Conservation (phyloP, 2,329 filamentous ascomycete genomes). For the Periconia sp. region DNA sequence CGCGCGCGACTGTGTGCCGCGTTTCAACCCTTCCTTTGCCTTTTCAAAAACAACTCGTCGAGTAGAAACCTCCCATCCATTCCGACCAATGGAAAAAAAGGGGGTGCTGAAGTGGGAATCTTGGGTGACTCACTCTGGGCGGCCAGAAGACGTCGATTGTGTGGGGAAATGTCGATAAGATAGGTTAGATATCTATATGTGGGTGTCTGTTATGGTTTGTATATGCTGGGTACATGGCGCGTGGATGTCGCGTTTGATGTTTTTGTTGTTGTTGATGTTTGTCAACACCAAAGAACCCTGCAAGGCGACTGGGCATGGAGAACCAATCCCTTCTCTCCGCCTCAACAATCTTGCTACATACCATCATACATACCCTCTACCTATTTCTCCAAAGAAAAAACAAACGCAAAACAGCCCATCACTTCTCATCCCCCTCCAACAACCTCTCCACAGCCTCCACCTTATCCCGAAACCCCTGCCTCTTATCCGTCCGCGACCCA, state of each 20-base stretch:
- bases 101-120: slow-evolving; percentile 14
- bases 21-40: background rate
- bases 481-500: slow-evolving; percentile 84
- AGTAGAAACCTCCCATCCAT: too few species aligned
- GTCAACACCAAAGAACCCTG: too few species aligned
- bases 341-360: too few species aligned
- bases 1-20: slow-evolving; percentile 2
- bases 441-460: slow-evolving; percentile 63
- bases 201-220: background rate
- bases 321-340: too few species aligned
- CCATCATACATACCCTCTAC: background rate
- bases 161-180: slow-evolving; percentile 3
- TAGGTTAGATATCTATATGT: slow-evolving; percentile 8
- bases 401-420: background rate
- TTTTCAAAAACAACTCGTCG: slow-evolving; percentile 4
- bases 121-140: slow-evolving; percentile 14
- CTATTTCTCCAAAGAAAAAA: background rate
- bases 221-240: too few species aligned
- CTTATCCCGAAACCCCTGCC: slow-evolving; percentile 79
- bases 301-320: too few species aligned
- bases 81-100: too few species aligned
- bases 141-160: slow-evolving; percentile 12
- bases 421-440: slow-evolving; percentile 40
- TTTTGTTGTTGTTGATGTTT: too few species aligned
- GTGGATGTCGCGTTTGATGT: too few species aligned